Evolutionary conservation across 176 grass and related monocot species (phyloP), one percentile per base, ranked within the genome.

Genomic region (Triticum timopheevii): DNA sequence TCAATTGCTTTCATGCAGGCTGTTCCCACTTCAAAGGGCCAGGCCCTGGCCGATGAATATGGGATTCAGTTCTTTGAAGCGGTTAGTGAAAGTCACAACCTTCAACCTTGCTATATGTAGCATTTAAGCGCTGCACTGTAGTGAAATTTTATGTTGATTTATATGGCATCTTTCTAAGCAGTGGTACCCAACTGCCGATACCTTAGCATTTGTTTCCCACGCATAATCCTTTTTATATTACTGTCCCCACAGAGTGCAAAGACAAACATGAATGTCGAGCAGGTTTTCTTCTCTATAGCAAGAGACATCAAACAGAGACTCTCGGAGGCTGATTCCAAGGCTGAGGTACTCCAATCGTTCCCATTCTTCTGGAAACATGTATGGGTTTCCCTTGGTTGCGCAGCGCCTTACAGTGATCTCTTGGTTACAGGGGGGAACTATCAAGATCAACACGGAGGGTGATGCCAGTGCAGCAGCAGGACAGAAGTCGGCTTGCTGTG

Each of bases 41-140:
- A 95, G 87, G 93, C 93, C 54, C 86, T 95, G 54, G 93, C 93
- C 47, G 91, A 95, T 64, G 93, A 95, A 82, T 95, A 95, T 27
- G 91, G 93, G 56, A 95, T 95, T 24, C 91, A 85, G 84, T 95
- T 95, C 74, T 95, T 95, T 84, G 91, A 95, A 93, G 89, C 93
- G 82, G 91, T 95, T 68, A 84, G 87, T 92, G 34, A 16, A 84
- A 77, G 6, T 74, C 12, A 49, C 16, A 68, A 17, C 17, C 84
- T 76, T 59, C 54, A 22, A 20, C 54, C 54, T 2, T 35, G 28
- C 28, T 82, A n/a, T 20, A 42, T 82, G 13, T 24, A 42, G 8
- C n/a, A 45, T 91, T 87, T 80, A 22, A 13, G 16, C 64, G 38
- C 52, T 8, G 3, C 28, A 52, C 45, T 73, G 27, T 12, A 20